A percentile compares a stretch with the other conserved stretches of the same genome.
phyloP scores from a whole-genome alignment of 805 yeast species.

The Candida manassasensis region DNA sequence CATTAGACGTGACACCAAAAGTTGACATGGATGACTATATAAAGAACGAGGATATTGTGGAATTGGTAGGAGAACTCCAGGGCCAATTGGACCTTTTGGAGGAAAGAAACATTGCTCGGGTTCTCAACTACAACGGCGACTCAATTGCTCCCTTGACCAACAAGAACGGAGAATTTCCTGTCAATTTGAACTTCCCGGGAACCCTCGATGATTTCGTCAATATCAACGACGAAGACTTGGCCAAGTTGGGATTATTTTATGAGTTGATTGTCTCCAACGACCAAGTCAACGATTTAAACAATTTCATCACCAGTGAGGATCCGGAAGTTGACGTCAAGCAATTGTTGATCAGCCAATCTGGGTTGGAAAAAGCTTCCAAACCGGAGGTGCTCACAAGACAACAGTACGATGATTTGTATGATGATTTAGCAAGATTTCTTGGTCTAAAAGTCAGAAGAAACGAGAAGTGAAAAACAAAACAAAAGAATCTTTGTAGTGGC shows the following conservation, averaged over 20 bases:
- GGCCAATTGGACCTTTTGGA: constrained; percentile 79
- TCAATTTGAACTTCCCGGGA: constrained; percentile 49
- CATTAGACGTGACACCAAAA: constrained; percentile 15
- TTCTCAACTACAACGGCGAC: constrained; percentile 51
- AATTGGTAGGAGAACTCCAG: constrained; percentile 84
- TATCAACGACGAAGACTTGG: constrained; percentile 41
- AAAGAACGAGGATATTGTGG: constrained; percentile 79
- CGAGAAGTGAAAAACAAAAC: constrained; percentile 21
- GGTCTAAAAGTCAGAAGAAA: constrained; percentile 59
- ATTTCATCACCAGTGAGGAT: neutral
- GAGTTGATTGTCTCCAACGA: constrained; percentile 65
- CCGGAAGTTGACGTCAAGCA: constrained; percentile 4
- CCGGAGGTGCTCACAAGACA: constrained; percentile 30
- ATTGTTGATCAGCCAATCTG: constrained; percentile 1
- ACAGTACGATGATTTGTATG: constrained; percentile 51
- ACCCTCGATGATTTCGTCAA: constrained; percentile 50
- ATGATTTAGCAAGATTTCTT: constrained; percentile 62
- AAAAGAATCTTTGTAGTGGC: no score
- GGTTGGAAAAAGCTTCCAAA: neutral
- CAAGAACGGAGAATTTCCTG: constrained; percentile 72
- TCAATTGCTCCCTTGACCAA: constrained; percentile 67
- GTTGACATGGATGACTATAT: constrained; percentile 51
- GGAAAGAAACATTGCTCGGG: constrained; percentile 68
- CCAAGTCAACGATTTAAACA: constrained; percentile 1
- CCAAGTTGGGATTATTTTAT: constrained; percentile 64